Evolutionary conservation across 208 protist genomes (phyloP), one percentile per base, ranked within the genome.

Genomic region (Strigomonas culicis): DNA sequence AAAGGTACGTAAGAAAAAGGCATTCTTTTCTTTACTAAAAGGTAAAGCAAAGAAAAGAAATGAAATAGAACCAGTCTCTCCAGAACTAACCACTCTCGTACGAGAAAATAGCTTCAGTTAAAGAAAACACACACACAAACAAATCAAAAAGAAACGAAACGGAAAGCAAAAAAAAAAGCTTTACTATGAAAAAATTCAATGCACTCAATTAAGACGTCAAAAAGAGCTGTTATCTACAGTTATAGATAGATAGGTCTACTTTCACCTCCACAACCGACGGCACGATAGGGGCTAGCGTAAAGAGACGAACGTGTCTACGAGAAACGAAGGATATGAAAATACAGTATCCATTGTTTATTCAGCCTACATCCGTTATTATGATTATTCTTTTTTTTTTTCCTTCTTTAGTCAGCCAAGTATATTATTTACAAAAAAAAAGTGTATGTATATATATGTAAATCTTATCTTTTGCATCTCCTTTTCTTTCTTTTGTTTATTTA

Each of bases 81-180:
- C 21, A 55, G n/a, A 17, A 55, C 6, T 13, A 17, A 31, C 21
- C n/a, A 21, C 15, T 43, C 28, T 28, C 6, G 58, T 34, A 50
- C 36, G 30, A 31, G 25, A 25, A 43, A 51, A 56, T 57, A 25
- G 22, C 30, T 43, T 19, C 28, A 43, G 8, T 28, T 6, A 28
- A 64, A 63, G 22, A 44, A 36, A 65, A 49, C 28, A 51, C 51
- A 56, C 22, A 22, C n/a, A 60, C 6, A 52, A 11, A 46, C 10
- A 46, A 46, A 55, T 55, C 13, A 30, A 51, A 34, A 49, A 17
- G 59, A 63, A 51, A 30, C 49, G n/a, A 30, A 43, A 52, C n/a
- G 32, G 21, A 31, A 47, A 62, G 3, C 34, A 62, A 47, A 47
- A 46, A 62, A 31, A 58, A 58, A 39, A 58, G 52, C 52, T n/a